Evolutionary conservation across 768 basidiomycete species (phyloP), one percentile per base, ranked within the genome.

Genomic region (Fistulinella prunicolor): DNA sequence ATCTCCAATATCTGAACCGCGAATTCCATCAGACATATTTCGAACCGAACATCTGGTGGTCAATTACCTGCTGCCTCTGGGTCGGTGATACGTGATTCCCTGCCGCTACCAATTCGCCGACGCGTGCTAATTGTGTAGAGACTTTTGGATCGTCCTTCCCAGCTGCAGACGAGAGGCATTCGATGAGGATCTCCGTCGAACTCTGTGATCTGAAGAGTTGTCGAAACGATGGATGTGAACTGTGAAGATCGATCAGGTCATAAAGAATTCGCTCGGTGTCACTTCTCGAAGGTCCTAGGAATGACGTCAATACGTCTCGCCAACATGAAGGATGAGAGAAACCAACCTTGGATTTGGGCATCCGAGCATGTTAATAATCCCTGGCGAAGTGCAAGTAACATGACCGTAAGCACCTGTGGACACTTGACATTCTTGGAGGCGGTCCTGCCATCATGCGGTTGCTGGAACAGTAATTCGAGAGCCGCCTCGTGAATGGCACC

Each of bases 51-150:
- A 30, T 14, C 12, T 34, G n/a, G 46, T 17, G n/a, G 16, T 22
- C n/a, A 40, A 21, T 30, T 57, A 88, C 89, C 76, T 89, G 85
- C 44, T 79, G 80, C 55, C 88, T 90, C 63, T 90, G 87, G n/a
- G 65, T 35, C 0, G 76, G 76, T 13, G 79, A 75, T 35, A 86
- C 79, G 9, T 76, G 68, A 44, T 78, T 78, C 47, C 85, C 86
- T 48, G 83, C 67, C 2, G 85, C 83, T 21, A 92, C 70, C 16
- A 83, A 78, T 22, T 85, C 60, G 2, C 80, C 86, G 21, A 93
- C 71, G 53, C 89, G 85, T 3, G 77, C 80, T 14, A 90, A 62
- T 51, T 89, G 89, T 55, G 89, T 83, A 16, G 84, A 64, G 12
- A 89, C 46, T 22, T 48, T 55, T 19, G 57, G 35, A 37, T 56